Conservation (phyloP, 805 yeast species). For the Wickerhamiella qilinensis region DNA sequence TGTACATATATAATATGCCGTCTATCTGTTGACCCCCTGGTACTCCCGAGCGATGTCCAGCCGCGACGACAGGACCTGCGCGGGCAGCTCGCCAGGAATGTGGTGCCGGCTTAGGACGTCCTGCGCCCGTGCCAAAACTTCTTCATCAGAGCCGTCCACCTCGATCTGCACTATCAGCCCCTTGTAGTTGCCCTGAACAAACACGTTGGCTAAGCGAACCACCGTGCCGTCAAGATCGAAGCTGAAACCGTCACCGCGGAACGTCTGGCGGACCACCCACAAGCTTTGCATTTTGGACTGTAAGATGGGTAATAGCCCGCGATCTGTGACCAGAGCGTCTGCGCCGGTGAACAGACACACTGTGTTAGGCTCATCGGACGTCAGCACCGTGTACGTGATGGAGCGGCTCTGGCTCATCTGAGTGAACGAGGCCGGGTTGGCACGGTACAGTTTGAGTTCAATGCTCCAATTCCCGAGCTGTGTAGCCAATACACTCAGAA, state of each 20-base stretch:
- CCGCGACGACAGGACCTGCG: not conserved
- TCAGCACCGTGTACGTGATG: slow-evolving; percentile 19
- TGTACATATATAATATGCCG: not conserved
- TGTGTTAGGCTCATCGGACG: slow-evolving; percentile 18
- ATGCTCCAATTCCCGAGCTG: slow-evolving; percentile 51
- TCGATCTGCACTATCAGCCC: slow-evolving; percentile 48
- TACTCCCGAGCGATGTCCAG: not conserved
- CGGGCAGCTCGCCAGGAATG: not conserved
- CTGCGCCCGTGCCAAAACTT: not conserved
- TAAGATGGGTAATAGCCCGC: slow-evolving; percentile 40
- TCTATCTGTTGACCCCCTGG: not conserved
- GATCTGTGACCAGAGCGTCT: slow-evolving; percentile 31
- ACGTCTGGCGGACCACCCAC: slow-evolving; percentile 54
- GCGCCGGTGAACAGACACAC: slow-evolving; percentile 19
- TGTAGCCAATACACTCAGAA: slow-evolving; percentile 51
- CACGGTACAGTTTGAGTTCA: slow-evolving; percentile 49
- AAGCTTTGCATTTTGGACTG: slow-evolving; percentile 44
- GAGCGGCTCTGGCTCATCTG: slow-evolving; percentile 6
- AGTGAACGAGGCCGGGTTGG: slow-evolving; percentile 32
- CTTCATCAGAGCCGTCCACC: not conserved
- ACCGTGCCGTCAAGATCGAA: slow-evolving; percentile 36
- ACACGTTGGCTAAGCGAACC: slow-evolving; percentile 53
- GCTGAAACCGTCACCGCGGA: slow-evolving; percentile 59
- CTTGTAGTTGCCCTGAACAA: slow-evolving; percentile 57
- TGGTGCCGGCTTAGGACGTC: not conserved